Evolutionary conservation across 106 monocot species (phyloP), one percentile per base, ranked within the genome.

Genomic region (Vanilla planifolia): DNA sequence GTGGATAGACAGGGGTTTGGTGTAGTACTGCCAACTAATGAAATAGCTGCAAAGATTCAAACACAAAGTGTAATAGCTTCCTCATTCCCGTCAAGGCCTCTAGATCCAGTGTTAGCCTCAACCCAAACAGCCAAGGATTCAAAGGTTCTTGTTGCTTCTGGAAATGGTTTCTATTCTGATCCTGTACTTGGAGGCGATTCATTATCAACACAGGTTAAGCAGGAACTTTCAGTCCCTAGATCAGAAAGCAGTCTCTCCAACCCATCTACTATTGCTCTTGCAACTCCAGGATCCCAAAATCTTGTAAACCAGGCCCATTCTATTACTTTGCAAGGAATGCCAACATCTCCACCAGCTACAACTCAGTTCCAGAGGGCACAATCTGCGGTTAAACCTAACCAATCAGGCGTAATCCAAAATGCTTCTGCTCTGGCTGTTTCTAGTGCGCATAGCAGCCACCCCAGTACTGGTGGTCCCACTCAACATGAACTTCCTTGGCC

Each of bases 401-500:
- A 80, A 27, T 48, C 33, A 9, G 60, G 51, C 45, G 16, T 53
- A 35, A 45, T 60, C 3, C 68, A 50, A 36, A 71, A 15, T 34
- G 61, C 45, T 60, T 55, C 70, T 50, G 37, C 46, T 15, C 8
- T 63, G 8, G 26, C 62, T 61, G 14, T 53, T 47, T 26, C 66
- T 9, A 61, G 40, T 76, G 45, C 57, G 65, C 64, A 66, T 58
- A 58, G 65, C 70, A 81, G 73, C 51, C n/a, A n/a, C n/a, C 19
- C 48, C 74, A 43, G 26, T 15, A 70, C 61, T 43, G 52, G 71
- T 62, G 37, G 30, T 58, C 47, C 63, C 8, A 64, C 59, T 68
- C 73, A 71, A 37, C 16, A 74, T 3, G 75, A 80, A 34, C 41
- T 61, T 62, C 66, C 76, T 29, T 98, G 96, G 96, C 96, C 87